A percentile compares a stretch with the other conserved stretches of the same genome.
Evolutionary conservation across 2,329 filamentous ascomycete species (phyloP).

Genomic region (Sclerotiophoma versabilis): DNA sequence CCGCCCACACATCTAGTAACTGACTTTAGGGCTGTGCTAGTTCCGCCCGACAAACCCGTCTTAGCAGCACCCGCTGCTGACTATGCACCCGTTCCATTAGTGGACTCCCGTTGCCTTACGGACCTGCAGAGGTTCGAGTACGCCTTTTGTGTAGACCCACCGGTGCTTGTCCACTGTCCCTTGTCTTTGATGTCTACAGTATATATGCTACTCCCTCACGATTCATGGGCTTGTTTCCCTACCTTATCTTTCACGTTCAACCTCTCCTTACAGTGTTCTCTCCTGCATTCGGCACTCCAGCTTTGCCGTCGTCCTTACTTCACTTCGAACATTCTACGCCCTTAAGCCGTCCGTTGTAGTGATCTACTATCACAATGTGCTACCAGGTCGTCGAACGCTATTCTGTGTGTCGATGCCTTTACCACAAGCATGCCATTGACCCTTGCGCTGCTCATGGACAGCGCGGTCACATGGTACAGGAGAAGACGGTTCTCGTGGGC

Average conservation of each 20-base stretch:
- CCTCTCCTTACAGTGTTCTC: constrained; percentile 15
- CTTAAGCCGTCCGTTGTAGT: not conserved
- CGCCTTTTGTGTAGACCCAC: constrained; percentile 39
- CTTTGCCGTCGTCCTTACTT: constrained; percentile 4
- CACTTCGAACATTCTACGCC: not conserved
- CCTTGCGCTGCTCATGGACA: constrained; percentile 79
- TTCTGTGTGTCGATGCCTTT: constrained; percentile 84
- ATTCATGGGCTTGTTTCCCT: constrained; percentile 21
- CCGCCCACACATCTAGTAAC: constrained; percentile 35
- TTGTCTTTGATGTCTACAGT: constrained; percentile 21
- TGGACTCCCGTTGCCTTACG: constrained; percentile 45
- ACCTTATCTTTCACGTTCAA: constrained; percentile 20
- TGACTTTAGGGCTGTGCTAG: constrained; percentile 47
- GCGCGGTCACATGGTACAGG: constrained; percentile 73
- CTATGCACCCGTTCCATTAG: constrained; percentile 44
- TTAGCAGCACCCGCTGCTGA: constrained; percentile 43
- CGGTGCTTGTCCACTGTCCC: constrained; percentile 25
- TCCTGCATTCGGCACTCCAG: constrained; percentile 22
- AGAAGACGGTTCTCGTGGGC: constrained; percentile 81
- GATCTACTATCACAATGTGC: constrained; percentile 67
- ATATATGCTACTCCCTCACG: constrained; percentile 44
- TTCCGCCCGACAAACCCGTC: constrained; percentile 38
- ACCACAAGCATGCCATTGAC: constrained; percentile 87
- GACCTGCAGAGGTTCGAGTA: constrained; percentile 41
- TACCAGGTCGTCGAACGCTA: constrained; percentile 87